A percentile compares a stretch with the other conserved stretches of the same genome.
phyloP scores from a whole-genome alignment of 768 basidiomycete genomes.

The Suillus bovinus region DNA sequence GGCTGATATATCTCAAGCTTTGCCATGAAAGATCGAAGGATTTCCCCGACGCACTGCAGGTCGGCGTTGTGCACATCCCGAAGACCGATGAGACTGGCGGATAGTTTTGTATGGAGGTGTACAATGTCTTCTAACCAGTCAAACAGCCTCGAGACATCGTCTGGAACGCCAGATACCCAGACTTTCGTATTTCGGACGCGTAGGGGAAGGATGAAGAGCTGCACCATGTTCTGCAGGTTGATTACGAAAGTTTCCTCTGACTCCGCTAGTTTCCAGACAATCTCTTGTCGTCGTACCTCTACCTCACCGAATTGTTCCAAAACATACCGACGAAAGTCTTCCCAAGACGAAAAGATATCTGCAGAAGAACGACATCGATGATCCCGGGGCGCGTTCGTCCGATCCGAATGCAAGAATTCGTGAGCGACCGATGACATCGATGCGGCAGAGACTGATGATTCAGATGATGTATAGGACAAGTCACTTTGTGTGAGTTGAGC shows the following conservation, averaged over 20 bases:
- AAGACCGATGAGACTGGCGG: constrained; percentile 44
- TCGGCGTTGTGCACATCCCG: constrained; percentile 43
- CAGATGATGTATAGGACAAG: constrained; percentile 7
- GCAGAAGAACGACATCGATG: constrained; percentile 13
- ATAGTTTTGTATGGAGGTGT: constrained; percentile 69
- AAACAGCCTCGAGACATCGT: constrained; percentile 67
- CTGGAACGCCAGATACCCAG: constrained; percentile 84
- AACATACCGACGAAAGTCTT: constrained; percentile 21
- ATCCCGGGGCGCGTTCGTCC: constrained; percentile 14
- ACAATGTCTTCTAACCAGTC: constrained; percentile 91
- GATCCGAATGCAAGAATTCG: constrained; percentile 27
- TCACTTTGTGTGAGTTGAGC: constrained; percentile 7
- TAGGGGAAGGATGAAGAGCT: constrained; percentile 77
- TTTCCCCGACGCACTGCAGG: constrained; percentile 56
- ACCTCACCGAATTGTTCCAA: constrained; percentile 40
- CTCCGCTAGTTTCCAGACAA: constrained; percentile 66
- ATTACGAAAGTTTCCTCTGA: constrained; percentile 71
- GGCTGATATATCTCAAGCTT: constrained; percentile 84
- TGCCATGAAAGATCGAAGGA: constrained; percentile 59
- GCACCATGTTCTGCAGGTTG: constrained; percentile 62
- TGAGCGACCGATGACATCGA: constrained; percentile 22
- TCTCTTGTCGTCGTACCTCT: constrained; percentile 64
- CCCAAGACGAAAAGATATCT: constrained; percentile 19
- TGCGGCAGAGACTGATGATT: constrained; percentile 16
- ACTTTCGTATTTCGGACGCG: constrained; percentile 64